Percentiles rank a stretch among this genome's conserved stretches.
phyloP scores from a whole-genome alignment of 2,329 filamentous ascomycete genomes.

The Aureobasidium lini region DNA sequence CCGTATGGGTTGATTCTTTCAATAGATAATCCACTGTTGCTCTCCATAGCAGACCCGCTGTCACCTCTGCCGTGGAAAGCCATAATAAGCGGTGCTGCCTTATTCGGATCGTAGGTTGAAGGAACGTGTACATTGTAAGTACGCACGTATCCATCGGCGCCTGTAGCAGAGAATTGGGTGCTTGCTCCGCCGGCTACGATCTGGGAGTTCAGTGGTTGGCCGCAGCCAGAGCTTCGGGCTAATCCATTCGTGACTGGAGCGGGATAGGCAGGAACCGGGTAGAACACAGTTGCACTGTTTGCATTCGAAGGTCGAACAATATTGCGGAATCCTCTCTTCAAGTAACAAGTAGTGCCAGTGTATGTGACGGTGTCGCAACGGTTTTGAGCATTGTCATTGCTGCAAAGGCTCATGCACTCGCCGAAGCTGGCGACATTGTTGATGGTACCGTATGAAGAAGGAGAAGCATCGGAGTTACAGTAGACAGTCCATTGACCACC shows the following conservation, averaged over 20 bases:
- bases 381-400: not conserved
- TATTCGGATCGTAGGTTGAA: constrained; percentile 31
- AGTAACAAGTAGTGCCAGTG: not conserved
- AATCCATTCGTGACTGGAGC: constrained; percentile 13
- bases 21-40: constrained; percentile 40
- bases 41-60: constrained; percentile 31
- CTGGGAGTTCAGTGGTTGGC: constrained; percentile 17
- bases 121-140: constrained; percentile 34
- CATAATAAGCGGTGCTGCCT: constrained; percentile 37
- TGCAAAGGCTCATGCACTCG: not conserved
- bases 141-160: constrained; percentile 24
- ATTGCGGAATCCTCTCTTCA: constrained; percentile 2
- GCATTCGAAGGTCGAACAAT: not conserved
- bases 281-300: not conserved
- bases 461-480: constrained; percentile 14
- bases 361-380: constrained; percentile 2
- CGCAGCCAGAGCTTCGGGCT: constrained; percentile 23
- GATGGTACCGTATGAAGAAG: constrained; percentile 3
- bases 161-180: constrained; percentile 15
- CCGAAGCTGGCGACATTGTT: not conserved
- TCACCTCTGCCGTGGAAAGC: constrained; percentile 42
- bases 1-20: constrained; percentile 37
- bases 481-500: constrained; percentile 12
- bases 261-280: constrained; percentile 8
- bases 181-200: constrained; percentile 19